Conservation (phyloP, 1,284 basidiomycete species). For the Xanthoconium separans region DNA sequence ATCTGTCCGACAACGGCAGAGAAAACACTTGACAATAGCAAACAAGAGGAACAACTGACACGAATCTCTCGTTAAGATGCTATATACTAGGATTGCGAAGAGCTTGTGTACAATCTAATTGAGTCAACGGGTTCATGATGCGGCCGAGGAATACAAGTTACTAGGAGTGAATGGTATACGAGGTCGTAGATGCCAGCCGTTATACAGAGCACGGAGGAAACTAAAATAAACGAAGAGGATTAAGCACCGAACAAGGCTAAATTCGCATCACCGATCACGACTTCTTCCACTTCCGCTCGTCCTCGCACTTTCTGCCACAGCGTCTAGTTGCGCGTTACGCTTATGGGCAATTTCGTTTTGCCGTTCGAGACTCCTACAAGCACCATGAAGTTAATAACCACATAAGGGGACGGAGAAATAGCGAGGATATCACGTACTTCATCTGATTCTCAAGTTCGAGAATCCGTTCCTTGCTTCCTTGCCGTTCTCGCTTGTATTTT, state of each 20-base stretch:
- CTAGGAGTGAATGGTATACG: constrained; percentile 11
- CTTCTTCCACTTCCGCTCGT: constrained; percentile 9
- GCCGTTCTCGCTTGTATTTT: constrained; percentile 91
- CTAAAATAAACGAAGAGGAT: neutral
- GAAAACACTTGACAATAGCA: too few species aligned
- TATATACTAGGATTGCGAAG: too few species aligned
- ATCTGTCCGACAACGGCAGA: too few species aligned
- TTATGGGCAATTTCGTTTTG: constrained; percentile 72
- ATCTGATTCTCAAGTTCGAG: constrained; percentile 67
- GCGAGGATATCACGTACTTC: constrained; percentile 45
- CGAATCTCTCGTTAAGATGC: too few species aligned
- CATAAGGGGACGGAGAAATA: neutral
- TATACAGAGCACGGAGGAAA: constrained; percentile 2
- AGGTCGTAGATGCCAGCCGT: neutral
- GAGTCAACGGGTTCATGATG: neutral
- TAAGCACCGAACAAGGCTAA: neutral
- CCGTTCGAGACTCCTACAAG: constrained; percentile 59
- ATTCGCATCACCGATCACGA: constrained; percentile 26
- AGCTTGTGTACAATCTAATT: too few species aligned
- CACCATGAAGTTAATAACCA: constrained; percentile 6
- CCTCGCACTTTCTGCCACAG: constrained; percentile 56
- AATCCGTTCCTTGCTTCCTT: constrained; percentile 88
- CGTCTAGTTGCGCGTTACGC: constrained; percentile 62
- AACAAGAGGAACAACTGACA: too few species aligned
- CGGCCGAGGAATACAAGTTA: neutral